These are phyloP conservation scores for Thelonectria rubi DNA, from an alignment of 2,329 filamentous ascomycete species.

Conservation along the genomic window DNA sequence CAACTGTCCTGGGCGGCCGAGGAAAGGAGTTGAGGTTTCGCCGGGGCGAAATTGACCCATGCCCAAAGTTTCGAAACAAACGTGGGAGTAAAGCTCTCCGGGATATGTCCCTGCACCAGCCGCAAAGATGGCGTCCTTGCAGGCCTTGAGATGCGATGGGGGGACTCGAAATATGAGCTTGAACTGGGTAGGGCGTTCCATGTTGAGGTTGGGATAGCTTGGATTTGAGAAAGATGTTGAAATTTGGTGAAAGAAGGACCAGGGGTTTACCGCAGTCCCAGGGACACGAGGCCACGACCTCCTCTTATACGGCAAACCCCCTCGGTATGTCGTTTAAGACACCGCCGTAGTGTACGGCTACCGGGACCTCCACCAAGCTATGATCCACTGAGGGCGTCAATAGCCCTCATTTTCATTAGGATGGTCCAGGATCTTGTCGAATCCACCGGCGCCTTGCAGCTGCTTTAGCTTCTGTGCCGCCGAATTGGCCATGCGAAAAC, in stretches of 20 bases:
- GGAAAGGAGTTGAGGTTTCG: not conserved
- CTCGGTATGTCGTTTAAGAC: too few species aligned
- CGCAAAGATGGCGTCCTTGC: not conserved
- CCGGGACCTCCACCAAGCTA: not conserved
- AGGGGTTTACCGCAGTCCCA: too few species aligned
- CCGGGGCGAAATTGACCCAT: not conserved
- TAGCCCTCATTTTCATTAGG: not conserved
- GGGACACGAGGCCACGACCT: too few species aligned
- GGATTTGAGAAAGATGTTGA: not conserved
- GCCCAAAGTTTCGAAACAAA: not conserved
- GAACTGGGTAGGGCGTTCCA: not conserved
- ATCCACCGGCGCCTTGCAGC: not conserved
- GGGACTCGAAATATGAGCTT: conserved; percentile 1
- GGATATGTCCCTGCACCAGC: not conserved
- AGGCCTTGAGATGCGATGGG: not conserved
- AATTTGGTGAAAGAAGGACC: not conserved
- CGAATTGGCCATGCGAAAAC: not conserved
- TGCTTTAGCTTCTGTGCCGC: not conserved
- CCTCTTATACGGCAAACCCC: too few species aligned
- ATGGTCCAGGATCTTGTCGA: too few species aligned
- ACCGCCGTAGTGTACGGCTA: not conserved
- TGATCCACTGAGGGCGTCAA: not conserved
- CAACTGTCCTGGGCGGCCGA: not conserved
- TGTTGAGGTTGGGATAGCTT: not conserved
- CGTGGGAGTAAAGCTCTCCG: not conserved